phyloP scores from a whole-genome alignment of 1,284 basidiomycete genomes.

The Ceratobasidium sp. region DNA sequence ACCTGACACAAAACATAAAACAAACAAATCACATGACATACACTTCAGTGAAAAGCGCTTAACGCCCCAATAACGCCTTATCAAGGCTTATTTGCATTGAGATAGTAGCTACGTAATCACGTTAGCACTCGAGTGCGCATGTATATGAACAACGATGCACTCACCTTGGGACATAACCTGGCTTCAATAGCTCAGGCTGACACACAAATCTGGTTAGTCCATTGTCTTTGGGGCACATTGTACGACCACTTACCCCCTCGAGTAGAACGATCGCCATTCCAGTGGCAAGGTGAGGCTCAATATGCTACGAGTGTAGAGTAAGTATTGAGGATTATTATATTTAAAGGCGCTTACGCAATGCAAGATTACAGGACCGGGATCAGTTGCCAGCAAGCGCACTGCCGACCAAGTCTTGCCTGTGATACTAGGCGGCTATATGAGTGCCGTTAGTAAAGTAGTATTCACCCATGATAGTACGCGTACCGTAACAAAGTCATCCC shows the following conservation, averaged over 20 bases:
- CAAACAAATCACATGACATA: neutral
- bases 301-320: neutral
- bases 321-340: neutral
- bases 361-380: conserved; percentile 24
- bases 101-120: conserved; percentile 1
- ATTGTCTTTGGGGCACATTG: neutral
- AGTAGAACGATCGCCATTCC: conserved; percentile 27
- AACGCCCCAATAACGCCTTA: no score
- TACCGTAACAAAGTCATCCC: conserved; percentile 30
- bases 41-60: neutral
- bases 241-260: conserved; percentile 10
- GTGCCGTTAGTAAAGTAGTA: neutral
- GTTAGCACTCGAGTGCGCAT: neutral
- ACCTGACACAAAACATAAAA: neutral
- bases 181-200: conserved; percentile 15
- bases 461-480: neutral
- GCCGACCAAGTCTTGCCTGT: conserved; percentile 22
- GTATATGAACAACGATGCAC: neutral
- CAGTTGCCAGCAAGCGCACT: conserved; percentile 11
- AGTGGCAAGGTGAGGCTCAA: conserved; percentile 27
- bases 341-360: conserved; percentile 1
- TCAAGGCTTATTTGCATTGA: conserved; percentile 21
- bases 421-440: conserved; percentile 4
- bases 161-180: conserved; percentile 22
- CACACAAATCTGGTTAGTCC: neutral